Evolutionary conservation across 176 grass and related monocot species (phyloP).

Genomic region (Cenchrus americanus): DNA sequence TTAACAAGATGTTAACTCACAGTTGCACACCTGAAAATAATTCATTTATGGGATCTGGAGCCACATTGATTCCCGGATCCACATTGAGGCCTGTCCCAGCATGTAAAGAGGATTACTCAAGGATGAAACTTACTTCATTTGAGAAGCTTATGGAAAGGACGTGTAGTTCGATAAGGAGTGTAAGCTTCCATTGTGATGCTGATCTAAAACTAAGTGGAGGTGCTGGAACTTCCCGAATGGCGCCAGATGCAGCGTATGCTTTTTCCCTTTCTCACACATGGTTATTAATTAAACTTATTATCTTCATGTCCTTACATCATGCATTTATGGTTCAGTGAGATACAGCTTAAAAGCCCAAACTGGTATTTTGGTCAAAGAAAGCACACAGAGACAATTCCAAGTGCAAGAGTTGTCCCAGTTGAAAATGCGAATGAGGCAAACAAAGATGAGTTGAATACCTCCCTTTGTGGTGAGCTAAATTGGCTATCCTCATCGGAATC

Average conservation of each 20-base stretch:
- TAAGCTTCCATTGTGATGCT: conserved; percentile 72
- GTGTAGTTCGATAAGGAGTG: conserved; percentile 75
- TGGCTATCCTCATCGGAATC: conserved; percentile 63
- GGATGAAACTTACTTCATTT: conserved; percentile 86
- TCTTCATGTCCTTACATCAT: conserved; percentile 15
- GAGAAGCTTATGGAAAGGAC: conserved; percentile 82
- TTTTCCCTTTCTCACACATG: conserved; percentile 4
- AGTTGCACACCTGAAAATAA: conserved; percentile 50
- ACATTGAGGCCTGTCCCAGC: conserved; percentile 64
- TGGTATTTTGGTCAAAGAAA: conserved; percentile 99
- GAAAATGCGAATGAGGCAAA: conserved; percentile 53
- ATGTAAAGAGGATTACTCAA: conserved; percentile 82
- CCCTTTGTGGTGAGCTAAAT: conserved; percentile 59
- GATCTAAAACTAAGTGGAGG: conserved; percentile 56
- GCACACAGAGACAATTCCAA: conserved; percentile 56
- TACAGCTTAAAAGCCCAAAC: conserved; percentile 91
- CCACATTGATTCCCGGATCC: conserved; percentile 38
- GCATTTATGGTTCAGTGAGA: conserved; percentile 65
- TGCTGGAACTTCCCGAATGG: conserved; percentile 73
- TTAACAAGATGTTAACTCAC: conserved; percentile 38
- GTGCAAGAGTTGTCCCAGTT: conserved; percentile 36
- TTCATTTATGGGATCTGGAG: conserved; percentile 39
- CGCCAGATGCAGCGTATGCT: conserved; percentile 91
- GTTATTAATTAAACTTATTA: conserved; percentile 13
- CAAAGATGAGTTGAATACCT: conserved; percentile 43